Base-by-base conservation (phyloP, 805 yeast species). In the Myxozyma sirexii region DNA sequence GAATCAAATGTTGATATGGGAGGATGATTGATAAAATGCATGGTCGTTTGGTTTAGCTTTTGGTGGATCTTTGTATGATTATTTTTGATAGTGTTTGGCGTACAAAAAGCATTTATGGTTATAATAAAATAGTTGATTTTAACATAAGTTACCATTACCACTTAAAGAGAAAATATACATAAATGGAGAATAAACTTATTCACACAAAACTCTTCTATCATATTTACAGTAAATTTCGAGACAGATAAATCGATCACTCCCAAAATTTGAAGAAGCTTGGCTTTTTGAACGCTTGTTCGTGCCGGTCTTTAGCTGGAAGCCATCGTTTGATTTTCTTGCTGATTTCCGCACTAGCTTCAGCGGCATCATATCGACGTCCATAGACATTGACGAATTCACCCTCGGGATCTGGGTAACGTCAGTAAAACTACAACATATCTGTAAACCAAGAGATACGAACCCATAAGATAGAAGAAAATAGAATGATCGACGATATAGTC, bases 401-500 rank as follows among this genome's bases (percentile, higher is more conserved):
- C 72, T 94, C 97, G n/a, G 97, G 92, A 72, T 94, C 98, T 60
- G 29, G 17, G 8, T n/a, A 26, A 17, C 3, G 35, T 58, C 7
- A 23, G 19, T 10, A 15, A n/a, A 29, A n/a, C n/a, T n/a, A 13
- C 19, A 24, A 12, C 1, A 44, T 10, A n/a, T 21, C 15, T n/a
- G 15, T n/a, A 17, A 24, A 17, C 12, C 17, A n/a, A 45, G 5
- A 13, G 7, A 13, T 26, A 27, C 59, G 7, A 42, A 56, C 66
- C 65, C 97, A 94, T 93, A 69, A 94, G 78, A 71, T 94, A 94
- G 76, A 93, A 93, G 83, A 94, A 94, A 60, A 94, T 91, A 2
- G 98, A 93, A 75, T 94, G 99, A 72, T 94, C 99, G 33, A 94
- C 99, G 62, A 94, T 79, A 72, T 94, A 94, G 69, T 94, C 97